Evolutionary conservation across 1,139 yeast species (phyloP), one percentile per base, ranked within the genome.

Genomic region (Pichia terricola): DNA sequence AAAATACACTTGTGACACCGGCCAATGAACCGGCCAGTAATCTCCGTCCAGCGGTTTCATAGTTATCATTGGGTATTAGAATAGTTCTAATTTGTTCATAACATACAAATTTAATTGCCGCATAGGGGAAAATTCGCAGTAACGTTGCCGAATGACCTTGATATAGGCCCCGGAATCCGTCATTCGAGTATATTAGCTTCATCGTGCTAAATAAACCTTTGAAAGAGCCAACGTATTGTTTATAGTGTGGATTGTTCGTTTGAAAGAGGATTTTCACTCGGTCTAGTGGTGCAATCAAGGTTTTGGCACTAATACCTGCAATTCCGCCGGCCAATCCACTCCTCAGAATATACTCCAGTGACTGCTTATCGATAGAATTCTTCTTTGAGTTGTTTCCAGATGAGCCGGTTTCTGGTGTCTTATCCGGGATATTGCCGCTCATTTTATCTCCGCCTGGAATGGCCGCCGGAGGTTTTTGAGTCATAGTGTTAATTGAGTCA

Each of bases 61-160:
- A 75, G 10, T 66, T 66, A 47, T 77, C 81, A 44, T 73, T 68
- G 1, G 96, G 96, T 42, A 91, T 94, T 48, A 94, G 63, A 1
- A 85, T 47, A 11, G 85, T 72, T 50, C 99, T 66, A 43, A 89
- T 78, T 62, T 91, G 98, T 65, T 91, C 99, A 63, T 91, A 91
- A 4, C 95, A 89, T n/a, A 94, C 96, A 62, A 91, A 91, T 61
- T 91, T 94, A 58, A 91, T 85, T 16, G 96, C 95, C 4, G 98
- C 97, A 61, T 91, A 91, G 1, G 99, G 99, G 63, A 91, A 91
- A 7, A 91, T 87, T 49, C 99, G 71, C 38, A 89, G 63, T 42
- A 91, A 67, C 0, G 98, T 91, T 0, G 94, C 96, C 3, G 95
- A 84, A 62, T 91, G 98, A 35, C 99, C 99, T 57, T 89, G 96